These are phyloP conservation scores for Puccinia hordei DNA, from an alignment of 1,284 basidiomycete species.

Conservation along the genomic window DNA sequence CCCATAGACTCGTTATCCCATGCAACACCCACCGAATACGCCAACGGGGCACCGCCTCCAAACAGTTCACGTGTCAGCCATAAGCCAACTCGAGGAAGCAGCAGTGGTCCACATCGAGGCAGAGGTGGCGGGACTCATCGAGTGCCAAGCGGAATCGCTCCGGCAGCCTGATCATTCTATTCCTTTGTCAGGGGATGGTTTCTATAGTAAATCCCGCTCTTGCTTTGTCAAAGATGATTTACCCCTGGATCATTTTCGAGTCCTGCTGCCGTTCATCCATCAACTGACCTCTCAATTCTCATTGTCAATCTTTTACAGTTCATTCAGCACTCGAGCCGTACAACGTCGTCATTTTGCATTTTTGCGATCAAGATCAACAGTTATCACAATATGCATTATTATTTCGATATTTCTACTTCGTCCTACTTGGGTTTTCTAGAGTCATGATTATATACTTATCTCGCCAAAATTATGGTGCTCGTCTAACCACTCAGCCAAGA, in stretches of 20 bases:
- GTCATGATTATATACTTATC: constrained; percentile 34
- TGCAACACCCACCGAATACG: constrained; percentile 48
- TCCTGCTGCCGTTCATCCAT: background rate
- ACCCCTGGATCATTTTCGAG: background rate
- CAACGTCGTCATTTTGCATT: constrained; percentile 37
- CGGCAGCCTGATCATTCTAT: constrained; percentile 29
- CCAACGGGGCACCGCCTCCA: constrained; percentile 34
- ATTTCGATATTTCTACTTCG: constrained; percentile 31
- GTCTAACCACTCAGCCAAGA: constrained; percentile 12
- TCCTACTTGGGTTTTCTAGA: constrained; percentile 42
- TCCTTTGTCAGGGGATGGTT: constrained; percentile 19
- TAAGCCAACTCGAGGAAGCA: constrained; percentile 39
- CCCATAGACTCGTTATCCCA: constrained; percentile 50
- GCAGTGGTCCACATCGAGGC: constrained; percentile 37
- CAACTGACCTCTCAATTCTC: background rate
- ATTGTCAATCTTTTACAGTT: background rate
- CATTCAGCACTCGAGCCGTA: constrained; percentile 19
- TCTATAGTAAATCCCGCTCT: constrained; percentile 5
- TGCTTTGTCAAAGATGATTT: background rate
- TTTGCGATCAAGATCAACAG: constrained; percentile 27
- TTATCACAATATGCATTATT: constrained; percentile 29
- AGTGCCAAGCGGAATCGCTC: constrained; percentile 33
- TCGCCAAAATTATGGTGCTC: constrained; percentile 18
- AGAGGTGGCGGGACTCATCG: constrained; percentile 42
- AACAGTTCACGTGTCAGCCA: constrained; percentile 27